These are phyloP conservation scores for Fusarium sp. DNA, from an alignment of 2,329 filamentous ascomycete species.

Conservation along the genomic window DNA sequence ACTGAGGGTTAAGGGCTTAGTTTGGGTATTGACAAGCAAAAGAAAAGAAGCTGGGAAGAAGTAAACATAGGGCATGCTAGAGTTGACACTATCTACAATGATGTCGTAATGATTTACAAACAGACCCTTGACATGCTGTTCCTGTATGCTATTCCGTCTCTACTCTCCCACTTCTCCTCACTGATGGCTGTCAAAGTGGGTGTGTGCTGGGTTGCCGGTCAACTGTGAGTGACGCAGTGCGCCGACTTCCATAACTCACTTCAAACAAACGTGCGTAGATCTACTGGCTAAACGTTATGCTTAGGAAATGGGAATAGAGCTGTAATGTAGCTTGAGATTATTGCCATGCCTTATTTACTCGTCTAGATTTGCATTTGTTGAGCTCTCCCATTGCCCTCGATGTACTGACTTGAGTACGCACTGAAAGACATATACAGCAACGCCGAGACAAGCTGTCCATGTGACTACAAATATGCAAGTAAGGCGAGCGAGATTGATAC, in stretches of 20 bases:
- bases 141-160: not conserved
- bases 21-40: not conserved
- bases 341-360: not conserved
- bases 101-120: slow-evolving; percentile 16
- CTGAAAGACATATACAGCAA: not conserved
- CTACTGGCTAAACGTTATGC: not conserved
- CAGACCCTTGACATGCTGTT: slow-evolving; percentile 8
- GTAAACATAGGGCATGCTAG: slow-evolving; percentile 2
- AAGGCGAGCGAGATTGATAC: slow-evolving; percentile 32
- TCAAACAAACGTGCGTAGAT: not conserved
- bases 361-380: not conserved
- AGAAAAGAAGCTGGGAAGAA: not conserved
- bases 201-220: slow-evolving; percentile 10
- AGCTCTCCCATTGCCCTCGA: not conserved
- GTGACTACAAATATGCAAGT: slow-evolving; percentile 2
- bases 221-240: slow-evolving; percentile 26
- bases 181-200: slow-evolving; percentile 14
- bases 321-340: not conserved
- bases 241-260: slow-evolving; percentile 8
- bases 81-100: not conserved
- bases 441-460: slow-evolving; percentile 7
- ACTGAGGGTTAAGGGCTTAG: not conserved
- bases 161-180: slow-evolving; percentile 17
- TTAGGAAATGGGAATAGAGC: not conserved
- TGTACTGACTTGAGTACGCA: not conserved